Percentiles rank a stretch among this genome's conserved stretches.
These are phyloP conservation scores for Ploettnerulaceae sp. DNA, from an alignment of 2,329 filamentous ascomycete genomes.

Conservation along the genomic window DNA sequence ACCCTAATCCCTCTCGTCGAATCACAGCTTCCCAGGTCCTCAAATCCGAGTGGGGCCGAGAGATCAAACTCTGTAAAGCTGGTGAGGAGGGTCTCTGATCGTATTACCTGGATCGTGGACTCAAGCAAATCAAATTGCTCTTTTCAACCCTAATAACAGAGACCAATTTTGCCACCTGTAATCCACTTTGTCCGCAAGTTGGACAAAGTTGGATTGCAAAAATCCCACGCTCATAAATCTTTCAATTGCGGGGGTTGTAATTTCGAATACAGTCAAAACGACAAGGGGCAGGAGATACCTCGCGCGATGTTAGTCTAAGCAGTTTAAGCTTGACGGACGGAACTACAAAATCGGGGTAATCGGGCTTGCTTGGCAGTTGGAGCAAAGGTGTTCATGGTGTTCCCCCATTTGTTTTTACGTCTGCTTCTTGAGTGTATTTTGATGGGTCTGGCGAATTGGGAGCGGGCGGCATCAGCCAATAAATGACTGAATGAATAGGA, in stretches of 20 bases:
- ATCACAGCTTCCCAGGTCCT: slow-evolving; percentile 95
- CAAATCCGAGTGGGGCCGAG: slow-evolving; percentile 97
- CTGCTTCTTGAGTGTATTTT: not conserved
- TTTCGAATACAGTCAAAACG: slow-evolving; percentile 8
- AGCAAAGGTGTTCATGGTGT: slow-evolving; percentile 14
- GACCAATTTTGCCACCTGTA: slow-evolving; percentile 6
- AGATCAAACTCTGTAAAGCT: slow-evolving; percentile 95
- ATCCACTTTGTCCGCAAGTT: not conserved
- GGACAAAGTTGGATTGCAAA: slow-evolving; percentile 7
- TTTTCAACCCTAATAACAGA: slow-evolving; percentile 14
- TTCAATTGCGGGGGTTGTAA: slow-evolving; percentile 7
- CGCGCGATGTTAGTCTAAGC: not conserved
- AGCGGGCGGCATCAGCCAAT: not conserved
- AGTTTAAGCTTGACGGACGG: not conserved
- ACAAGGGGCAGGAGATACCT: not conserved
- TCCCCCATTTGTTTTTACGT: not conserved
- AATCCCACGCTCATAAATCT: slow-evolving; percentile 8
- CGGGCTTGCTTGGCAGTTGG: slow-evolving; percentile 4
- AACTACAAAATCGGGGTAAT: slow-evolving; percentile 1
- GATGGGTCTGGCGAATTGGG: slow-evolving; percentile 1
- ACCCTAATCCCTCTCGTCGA: slow-evolving; percentile 86
- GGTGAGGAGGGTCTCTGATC: slow-evolving; percentile 87
- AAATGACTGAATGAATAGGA: slow-evolving; percentile 1
- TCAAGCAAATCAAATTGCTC: slow-evolving; percentile 9
- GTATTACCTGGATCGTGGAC: slow-evolving; percentile 17